Evolutionary conservation across 2,329 filamentous ascomycete species (phyloP).

Genomic region (Talaromyces sp.): DNA sequence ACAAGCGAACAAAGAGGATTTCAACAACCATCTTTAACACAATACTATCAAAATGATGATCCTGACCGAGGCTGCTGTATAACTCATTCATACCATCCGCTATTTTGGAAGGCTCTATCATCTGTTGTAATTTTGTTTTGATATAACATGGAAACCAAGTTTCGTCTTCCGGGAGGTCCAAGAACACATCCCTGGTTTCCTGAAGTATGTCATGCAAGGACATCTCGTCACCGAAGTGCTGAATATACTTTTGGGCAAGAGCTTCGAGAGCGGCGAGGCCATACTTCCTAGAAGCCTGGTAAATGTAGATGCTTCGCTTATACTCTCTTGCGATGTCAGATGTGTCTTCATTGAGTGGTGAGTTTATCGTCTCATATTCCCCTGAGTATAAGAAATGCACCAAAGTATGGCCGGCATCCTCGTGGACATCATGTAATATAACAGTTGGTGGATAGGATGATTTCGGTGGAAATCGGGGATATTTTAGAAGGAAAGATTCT

Average conservation of each 20-base stretch:
- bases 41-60: background rate
- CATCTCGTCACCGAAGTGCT: slow-evolving; percentile 14
- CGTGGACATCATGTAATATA: slow-evolving; percentile 28
- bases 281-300: slow-evolving; percentile 17
- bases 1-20: background rate
- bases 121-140: background rate
- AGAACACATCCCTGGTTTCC: background rate
- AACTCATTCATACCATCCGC: background rate
- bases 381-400: slow-evolving; percentile 19
- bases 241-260: slow-evolving; percentile 13
- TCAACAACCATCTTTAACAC: background rate
- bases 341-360: background rate
- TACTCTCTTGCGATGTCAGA: slow-evolving; percentile 15
- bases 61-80: background rate
- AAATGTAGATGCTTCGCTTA: slow-evolving; percentile 14
- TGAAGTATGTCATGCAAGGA: background rate
- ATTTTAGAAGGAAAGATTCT: background rate
- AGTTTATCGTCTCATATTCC: slow-evolving; percentile 15
- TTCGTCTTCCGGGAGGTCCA: background rate
- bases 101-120: background rate
- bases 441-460: background rate
- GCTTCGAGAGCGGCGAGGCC: slow-evolving; percentile 11
- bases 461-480: background rate
- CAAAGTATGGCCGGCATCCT: slow-evolving; percentile 18
- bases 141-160: background rate